Base-by-base conservation (phyloP, 108 stramenopile species). In the Fragilaria crotonensis region DNA sequence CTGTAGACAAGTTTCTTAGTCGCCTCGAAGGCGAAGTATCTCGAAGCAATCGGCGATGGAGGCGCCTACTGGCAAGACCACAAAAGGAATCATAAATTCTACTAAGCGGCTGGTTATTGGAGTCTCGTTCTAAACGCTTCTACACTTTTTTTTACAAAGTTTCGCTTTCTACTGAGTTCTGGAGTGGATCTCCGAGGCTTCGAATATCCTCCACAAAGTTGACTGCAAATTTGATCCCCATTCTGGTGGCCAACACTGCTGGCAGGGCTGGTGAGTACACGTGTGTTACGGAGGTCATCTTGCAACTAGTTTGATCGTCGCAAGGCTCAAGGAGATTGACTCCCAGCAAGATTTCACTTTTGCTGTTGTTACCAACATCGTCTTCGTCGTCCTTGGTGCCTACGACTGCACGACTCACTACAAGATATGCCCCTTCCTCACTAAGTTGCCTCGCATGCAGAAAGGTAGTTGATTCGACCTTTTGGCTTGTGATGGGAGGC, bases 151-250 rank as follows among this genome's bases (percentile, higher is more conserved):
- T 41, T 7, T 11, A 41, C 36, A 41, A 41, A 41, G n/a, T n/a
- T n/a, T n/a, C n/a, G n/a, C n/a, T n/a, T n/a, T n/a, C n/a, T n/a
- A n/a, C n/a, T n/a, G n/a, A n/a, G n/a, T n/a, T n/a, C n/a, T n/a
- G n/a, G n/a, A n/a, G n/a, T n/a, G n/a, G n/a, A n/a, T n/a, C n/a
- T n/a, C n/a, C 64, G 50, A 63, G 29, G 22, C 28, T 36, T 11
- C 90, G 79, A 59, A 93, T 77, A 64, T 93, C 91, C 56, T 76
- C 73, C 17, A 89, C 78, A 66, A 93, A 93, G 48, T 89, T 83
- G 22, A 81, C 62, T 11, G 91, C 87, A 29, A 81, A 79, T 54
- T 73, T 77, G 54, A 89, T 78, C n/a, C 91, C 87, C 30, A 85
- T 59, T 50, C 59, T 76, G 48, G 66, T 64, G 17, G 87, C 91